phyloP scores from a whole-genome alignment of 208 protist genomes.

The Wallacemonas sp. region DNA sequence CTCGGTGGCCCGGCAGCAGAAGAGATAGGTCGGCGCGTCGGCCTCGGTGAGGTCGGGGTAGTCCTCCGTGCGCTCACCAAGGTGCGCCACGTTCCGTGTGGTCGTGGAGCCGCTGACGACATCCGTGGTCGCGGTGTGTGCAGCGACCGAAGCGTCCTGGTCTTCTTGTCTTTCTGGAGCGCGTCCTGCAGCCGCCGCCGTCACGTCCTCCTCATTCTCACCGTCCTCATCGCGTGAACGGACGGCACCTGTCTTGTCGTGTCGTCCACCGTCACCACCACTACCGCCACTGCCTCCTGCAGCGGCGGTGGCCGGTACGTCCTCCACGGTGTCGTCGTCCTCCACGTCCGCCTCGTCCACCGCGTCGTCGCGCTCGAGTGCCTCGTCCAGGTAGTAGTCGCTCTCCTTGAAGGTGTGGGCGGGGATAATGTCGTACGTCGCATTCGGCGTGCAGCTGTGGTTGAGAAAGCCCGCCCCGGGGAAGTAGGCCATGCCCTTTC shows the following conservation, averaged over 20 bases:
- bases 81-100: slow-evolving; percentile 20
- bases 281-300: not conserved
- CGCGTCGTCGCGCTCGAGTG: not conserved
- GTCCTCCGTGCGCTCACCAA: slow-evolving; percentile 11
- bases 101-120: not conserved
- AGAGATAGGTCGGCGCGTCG: slow-evolving; percentile 71
- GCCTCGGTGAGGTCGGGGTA: slow-evolving; percentile 41
- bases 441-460: slow-evolving; percentile 87
- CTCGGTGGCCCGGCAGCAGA: slow-evolving; percentile 83
- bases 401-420: slow-evolving; percentile 75
- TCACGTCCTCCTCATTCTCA: not conserved
- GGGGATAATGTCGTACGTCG: slow-evolving; percentile 83
- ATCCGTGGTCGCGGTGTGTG: not conserved
- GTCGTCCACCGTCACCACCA: no score
- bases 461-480: slow-evolving; percentile 88
- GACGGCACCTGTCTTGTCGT: no score
- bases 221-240: no score
- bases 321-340: not conserved
- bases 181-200: not conserved
- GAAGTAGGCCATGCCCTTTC: slow-evolving; percentile 90
- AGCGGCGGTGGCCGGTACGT: not conserved
- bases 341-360: not conserved
- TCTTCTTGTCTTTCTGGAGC: no score
- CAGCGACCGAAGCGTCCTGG: no score
- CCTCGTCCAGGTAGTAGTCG: slow-evolving; percentile 79